phyloP scores from a whole-genome alignment of 352 stramenopile species.

The Plasmopara muralis region DNA sequence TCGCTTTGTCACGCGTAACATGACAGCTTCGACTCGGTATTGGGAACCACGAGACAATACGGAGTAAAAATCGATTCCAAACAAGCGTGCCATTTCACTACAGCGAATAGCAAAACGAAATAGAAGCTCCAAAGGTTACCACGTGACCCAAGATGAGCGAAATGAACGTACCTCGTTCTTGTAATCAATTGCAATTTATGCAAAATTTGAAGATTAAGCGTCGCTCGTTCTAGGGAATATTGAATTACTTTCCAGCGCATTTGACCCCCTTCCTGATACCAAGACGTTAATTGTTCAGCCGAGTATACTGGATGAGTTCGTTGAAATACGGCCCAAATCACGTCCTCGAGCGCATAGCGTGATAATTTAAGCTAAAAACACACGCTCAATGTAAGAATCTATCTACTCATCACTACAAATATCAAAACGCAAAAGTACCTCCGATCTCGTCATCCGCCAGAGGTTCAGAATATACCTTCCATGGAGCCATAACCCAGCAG shows the following conservation, averaged over 20 bases:
- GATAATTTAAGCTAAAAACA: constrained; percentile 66
- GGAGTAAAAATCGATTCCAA: constrained; percentile 93
- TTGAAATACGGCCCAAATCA: constrained; percentile 60
- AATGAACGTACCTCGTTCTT: constrained; percentile 45
- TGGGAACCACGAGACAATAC: constrained; percentile 90
- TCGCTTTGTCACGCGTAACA: constrained; percentile 88
- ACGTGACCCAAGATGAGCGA: neutral
- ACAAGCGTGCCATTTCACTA: constrained; percentile 90
- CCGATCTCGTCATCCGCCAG: constrained; percentile 84
- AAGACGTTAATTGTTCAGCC: constrained; percentile 43
- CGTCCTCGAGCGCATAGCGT: constrained; percentile 75
- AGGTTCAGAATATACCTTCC: constrained; percentile 88
- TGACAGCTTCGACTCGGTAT: constrained; percentile 90
- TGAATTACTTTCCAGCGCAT: constrained; percentile 51
- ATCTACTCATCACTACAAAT: neutral
- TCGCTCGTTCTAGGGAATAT: constrained; percentile 38
- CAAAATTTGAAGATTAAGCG: constrained; percentile 70
- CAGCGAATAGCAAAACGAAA: constrained; percentile 1
- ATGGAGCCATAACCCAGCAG: constrained; percentile 84
- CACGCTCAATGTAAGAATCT: neutral
- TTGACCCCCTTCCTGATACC: constrained; percentile 38
- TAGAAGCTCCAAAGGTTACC: constrained; percentile 1
- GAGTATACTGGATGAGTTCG: constrained; percentile 60
- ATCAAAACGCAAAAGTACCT: constrained; percentile 30
- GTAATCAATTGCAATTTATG: constrained; percentile 84